A percentile compares a stretch with the other conserved stretches of the same genome.
Conservation (phyloP, 1,284 basidiomycete genomes). For the Apiotrichum siamense region DNA sequence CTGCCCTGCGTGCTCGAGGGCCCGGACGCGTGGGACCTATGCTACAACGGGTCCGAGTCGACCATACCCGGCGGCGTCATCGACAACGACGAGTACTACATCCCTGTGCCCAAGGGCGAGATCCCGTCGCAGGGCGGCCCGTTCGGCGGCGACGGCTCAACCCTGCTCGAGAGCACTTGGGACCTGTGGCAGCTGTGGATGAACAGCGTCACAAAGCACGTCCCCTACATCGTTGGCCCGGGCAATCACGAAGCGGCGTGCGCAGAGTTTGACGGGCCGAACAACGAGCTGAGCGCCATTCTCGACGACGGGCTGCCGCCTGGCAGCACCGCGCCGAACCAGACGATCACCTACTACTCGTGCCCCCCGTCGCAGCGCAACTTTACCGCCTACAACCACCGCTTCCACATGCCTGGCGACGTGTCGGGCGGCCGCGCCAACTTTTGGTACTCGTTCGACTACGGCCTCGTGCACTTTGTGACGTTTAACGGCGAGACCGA, state of each 20-base stretch:
- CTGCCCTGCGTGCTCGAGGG: conserved; percentile 12
- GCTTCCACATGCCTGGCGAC: conserved; percentile 33
- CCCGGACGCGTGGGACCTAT: conserved; percentile 13
- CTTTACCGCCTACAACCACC: conserved; percentile 29
- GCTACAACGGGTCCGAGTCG: conserved; percentile 28
- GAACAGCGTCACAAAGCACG: conserved; percentile 27
- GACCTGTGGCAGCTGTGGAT: conserved; percentile 45
- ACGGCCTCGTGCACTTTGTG: conserved; percentile 26
- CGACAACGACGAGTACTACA: conserved; percentile 21
- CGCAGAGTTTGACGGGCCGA: conserved; percentile 27
- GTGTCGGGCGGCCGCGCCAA: conserved; percentile 15
- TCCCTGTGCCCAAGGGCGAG: conserved; percentile 25
- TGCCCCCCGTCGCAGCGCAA: conserved; percentile 24
- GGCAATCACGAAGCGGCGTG: conserved; percentile 24
- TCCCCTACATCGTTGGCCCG: conserved; percentile 26
- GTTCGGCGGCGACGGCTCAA: conserved; percentile 24
- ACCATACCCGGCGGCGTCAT: conserved; percentile 6
- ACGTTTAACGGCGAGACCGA: conserved; percentile 24
- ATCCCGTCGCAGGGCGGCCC: conserved; percentile 26
- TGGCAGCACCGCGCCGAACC: conserved; percentile 1
- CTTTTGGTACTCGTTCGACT: conserved; percentile 35
- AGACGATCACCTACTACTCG: conserved; percentile 22
- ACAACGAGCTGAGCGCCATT: conserved; percentile 14
- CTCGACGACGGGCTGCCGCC: conserved; percentile 18
- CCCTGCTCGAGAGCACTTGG: conserved; percentile 35